Evolutionary conservation across 2,329 filamentous ascomycete species (phyloP).

Genomic region (Hypoxylon sp.): DNA sequence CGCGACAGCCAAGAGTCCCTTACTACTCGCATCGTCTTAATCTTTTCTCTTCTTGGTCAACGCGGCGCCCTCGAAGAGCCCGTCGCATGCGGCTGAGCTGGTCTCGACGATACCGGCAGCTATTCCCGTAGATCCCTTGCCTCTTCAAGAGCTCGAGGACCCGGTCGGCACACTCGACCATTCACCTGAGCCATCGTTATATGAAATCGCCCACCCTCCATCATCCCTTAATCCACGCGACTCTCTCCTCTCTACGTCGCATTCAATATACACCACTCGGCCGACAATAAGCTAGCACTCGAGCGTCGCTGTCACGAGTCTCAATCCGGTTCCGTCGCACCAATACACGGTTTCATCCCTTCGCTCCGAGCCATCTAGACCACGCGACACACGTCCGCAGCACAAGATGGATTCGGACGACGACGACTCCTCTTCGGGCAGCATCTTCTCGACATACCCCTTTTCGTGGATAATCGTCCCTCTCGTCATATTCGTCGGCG

Average conservation of each 20-base stretch:
- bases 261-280: constrained; percentile 13
- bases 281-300: constrained; percentile 4
- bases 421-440: constrained; percentile 15
- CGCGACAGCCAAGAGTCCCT: constrained; percentile 5
- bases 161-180: constrained; percentile 18
- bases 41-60: constrained; percentile 5
- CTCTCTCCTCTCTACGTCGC: constrained; percentile 26
- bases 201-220: constrained; percentile 28
- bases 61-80: constrained; percentile 1
- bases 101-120: constrained; percentile 11
- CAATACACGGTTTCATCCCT: not conserved
- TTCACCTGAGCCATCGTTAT: constrained; percentile 12
- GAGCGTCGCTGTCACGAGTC: not conserved
- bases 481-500: constrained; percentile 38
- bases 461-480: constrained; percentile 43
- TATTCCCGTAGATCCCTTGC: constrained; percentile 23
- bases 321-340: not conserved
- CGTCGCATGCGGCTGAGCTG: constrained; percentile 15
- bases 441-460: constrained; percentile 29
- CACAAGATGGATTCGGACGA: constrained; percentile 24
- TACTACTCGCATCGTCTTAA: constrained; percentile 1
- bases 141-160: constrained; percentile 16
- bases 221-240: constrained; percentile 7
- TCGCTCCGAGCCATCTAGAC: not conserved
- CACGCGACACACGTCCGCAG: constrained; percentile 5